Conservation (phyloP, 1,284 basidiomycete genomes). For the Nidula niveotomentosa region DNA sequence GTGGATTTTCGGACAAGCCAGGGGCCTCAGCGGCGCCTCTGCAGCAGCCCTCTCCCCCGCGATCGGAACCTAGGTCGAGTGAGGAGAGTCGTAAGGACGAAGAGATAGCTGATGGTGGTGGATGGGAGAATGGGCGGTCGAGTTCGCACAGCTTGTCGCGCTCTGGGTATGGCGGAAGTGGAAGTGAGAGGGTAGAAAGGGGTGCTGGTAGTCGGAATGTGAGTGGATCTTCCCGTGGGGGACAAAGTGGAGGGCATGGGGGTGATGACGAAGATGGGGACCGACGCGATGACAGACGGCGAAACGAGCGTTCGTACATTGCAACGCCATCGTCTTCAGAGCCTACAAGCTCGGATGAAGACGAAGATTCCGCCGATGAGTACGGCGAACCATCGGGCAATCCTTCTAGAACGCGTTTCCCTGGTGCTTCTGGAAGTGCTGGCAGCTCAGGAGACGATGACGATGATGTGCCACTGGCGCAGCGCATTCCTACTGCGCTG, state of each 20-base stretch:
- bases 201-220: conserved; percentile 5
- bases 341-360: conserved; percentile 32
- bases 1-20: conserved; percentile 9
- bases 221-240: conserved; percentile 9
- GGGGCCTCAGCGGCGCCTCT: conserved; percentile 14
- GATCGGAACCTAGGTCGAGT: neutral
- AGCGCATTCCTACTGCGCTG: conserved; percentile 74
- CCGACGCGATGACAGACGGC: conserved; percentile 33
- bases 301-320: conserved; percentile 24
- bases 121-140: conserved; percentile 11
- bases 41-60: conserved; percentile 4
- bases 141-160: conserved; percentile 7
- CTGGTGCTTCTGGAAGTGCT: conserved; percentile 2
- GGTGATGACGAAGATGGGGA: conserved; percentile 25
- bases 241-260: conserved; percentile 17
- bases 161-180: conserved; percentile 4
- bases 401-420: neutral
- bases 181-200: conserved; percentile 1
- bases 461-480: conserved; percentile 78
- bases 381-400: conserved; percentile 28
- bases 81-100: conserved; percentile 4
- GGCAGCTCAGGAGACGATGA: conserved; percentile 41
- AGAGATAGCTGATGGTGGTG: conserved; percentile 17
- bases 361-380: conserved; percentile 43
- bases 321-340: conserved; percentile 32